phyloP scores from a whole-genome alignment of 768 basidiomycete genomes.

The Leucosporidium scottii region DNA sequence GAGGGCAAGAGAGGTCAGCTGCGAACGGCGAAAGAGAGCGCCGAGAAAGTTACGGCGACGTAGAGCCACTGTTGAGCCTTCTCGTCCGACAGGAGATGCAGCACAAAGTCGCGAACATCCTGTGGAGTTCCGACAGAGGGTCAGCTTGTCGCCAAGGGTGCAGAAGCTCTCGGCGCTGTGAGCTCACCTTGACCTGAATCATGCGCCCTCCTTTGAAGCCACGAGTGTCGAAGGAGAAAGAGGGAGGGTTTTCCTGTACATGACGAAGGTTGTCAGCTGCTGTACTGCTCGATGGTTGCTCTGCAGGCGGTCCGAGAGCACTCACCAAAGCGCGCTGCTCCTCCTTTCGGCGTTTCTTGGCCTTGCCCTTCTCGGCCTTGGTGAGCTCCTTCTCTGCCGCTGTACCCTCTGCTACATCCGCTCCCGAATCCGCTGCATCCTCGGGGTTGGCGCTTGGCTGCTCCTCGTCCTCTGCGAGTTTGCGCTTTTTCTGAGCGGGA shows the following conservation, averaged over 20 bases:
- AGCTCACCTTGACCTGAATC: slow-evolving; percentile 69
- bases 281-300: no score
- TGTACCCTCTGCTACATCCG: background rate
- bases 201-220: slow-evolving; percentile 73
- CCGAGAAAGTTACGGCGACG: slow-evolving; percentile 56
- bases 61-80: slow-evolving; percentile 81
- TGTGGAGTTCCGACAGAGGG: slow-evolving; percentile 39
- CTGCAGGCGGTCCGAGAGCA: slow-evolving; percentile 28
- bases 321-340: slow-evolving; percentile 60
- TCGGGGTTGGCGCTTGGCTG: background rate
- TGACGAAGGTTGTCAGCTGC: background rate
- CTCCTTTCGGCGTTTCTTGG: slow-evolving; percentile 71
- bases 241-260: slow-evolving; percentile 48
- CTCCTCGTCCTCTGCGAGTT: background rate
- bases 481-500: slow-evolving; percentile 8
- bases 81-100: slow-evolving; percentile 73
- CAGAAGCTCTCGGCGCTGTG: background rate
- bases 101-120: slow-evolving; percentile 80
- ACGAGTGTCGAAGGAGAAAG: slow-evolving; percentile 71
- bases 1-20: slow-evolving; percentile 7
- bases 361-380: slow-evolving; percentile 45
- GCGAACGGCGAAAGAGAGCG: background rate
- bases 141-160: no score
- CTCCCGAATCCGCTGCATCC: background rate
- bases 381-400: slow-evolving; percentile 9